These are phyloP conservation scores for Solanum medicagineum DNA, from an alignment of 257 asterid species.

Conservation along the genomic window DNA sequence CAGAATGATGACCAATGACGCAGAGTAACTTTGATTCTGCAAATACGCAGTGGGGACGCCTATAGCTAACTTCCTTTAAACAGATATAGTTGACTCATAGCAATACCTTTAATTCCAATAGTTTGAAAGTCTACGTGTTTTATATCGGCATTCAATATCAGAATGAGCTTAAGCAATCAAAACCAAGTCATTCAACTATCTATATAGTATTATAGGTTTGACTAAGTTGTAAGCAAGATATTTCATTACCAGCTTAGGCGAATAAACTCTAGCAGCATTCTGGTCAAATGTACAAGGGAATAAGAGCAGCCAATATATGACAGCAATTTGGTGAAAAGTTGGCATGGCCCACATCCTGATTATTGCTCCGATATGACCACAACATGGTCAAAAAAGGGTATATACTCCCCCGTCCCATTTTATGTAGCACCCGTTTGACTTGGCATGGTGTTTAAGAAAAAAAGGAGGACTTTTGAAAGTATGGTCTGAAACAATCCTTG, in stretches of 20 bases:
- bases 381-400: not conserved
- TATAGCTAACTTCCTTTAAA: not conserved
- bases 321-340: not conserved
- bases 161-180: not conserved
- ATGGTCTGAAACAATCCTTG: too few species aligned
- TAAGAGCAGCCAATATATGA: not conserved
- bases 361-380: not conserved
- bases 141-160: not conserved
- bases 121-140: not conserved
- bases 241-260: not conserved
- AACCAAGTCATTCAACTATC: not conserved
- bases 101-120: not conserved
- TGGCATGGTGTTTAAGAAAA: too few species aligned
- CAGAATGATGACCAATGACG: not conserved
- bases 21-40: not conserved
- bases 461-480: too few species aligned
- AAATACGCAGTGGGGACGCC: not conserved
- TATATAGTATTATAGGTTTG: not conserved
- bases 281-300: not conserved
- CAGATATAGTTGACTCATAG: not conserved
- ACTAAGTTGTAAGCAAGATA: not conserved
- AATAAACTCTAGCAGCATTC: not conserved
- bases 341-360: not conserved
- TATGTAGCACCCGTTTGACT: too few species aligned
- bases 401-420: not conserved